Evolutionary conservation across 805 yeast genomes (phyloP), one percentile per base, ranked within the genome.

Genomic region (Ogataea ramenticola): DNA sequence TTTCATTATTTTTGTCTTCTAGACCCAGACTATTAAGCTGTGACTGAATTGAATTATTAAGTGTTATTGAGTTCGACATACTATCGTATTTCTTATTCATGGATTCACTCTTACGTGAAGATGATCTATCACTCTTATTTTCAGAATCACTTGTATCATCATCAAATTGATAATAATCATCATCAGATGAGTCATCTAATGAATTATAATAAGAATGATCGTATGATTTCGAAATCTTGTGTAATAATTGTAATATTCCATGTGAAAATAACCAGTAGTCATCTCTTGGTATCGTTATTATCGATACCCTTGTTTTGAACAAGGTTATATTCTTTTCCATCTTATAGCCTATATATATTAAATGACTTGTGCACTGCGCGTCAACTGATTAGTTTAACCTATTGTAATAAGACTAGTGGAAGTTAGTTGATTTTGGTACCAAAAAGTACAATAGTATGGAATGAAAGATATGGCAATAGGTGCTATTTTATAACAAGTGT

Each of bases 261-360:
- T 74, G 65, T 32, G 70, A 62, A 49, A 78, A 77, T n/a, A 74
- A 45, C 76, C 82, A 77, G 53, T 70, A 74, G 46, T 67, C 66
- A 17, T 61, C 65, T 47, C 81, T 58, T 1, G 81, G 78, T 19
- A 79, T 69, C 3, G 82, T 75, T 44, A 79, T 62, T 22, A 79
- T 65, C 22, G 77, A 67, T 36, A 79, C 63, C 39, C 61, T 54
- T 4, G 72, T 67, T 12, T 69, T 67, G 54, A 71, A 71, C 36
- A 77, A 54, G 48, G 32, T 11, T 4, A 29, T 29, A 14, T 29
- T 29, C n/a, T 14, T 29, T 4, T 29, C 32, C 32, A 29, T 29
- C n/a, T 29, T 29, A 14, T 11, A 29, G 12, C 15, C n/a, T 29
- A 29, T 11, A 9, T 26, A 26, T 26, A 26, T 7, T 26, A 26